Conservation (phyloP, 2,329 filamentous ascomycete species). For the Periconia macrospinosa region DNA sequence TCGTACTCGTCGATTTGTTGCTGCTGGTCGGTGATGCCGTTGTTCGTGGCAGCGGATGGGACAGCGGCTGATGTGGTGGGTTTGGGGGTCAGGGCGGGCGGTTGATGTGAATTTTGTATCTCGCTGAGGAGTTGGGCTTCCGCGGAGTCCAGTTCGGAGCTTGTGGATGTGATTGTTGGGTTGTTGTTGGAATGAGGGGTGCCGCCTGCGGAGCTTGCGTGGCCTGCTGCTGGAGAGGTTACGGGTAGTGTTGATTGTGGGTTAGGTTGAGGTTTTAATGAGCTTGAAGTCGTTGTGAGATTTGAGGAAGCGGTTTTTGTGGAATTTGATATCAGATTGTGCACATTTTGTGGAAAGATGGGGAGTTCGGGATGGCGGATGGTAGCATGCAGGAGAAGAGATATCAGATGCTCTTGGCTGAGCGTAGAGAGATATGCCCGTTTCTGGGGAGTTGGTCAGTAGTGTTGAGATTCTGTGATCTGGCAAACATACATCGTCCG, state of each 20-base stretch:
- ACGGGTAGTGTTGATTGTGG: conserved; percentile 8
- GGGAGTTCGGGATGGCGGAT: conserved; percentile 66
- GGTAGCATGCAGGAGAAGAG: conserved; percentile 64
- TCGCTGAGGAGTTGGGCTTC: conserved; percentile 39
- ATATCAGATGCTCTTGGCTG: conserved; percentile 63
- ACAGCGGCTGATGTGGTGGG: not conserved
- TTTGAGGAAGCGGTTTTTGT: conserved; percentile 14
- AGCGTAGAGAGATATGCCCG: conserved; percentile 65
- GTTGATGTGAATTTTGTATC: conserved; percentile 15
- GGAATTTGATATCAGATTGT: conserved; percentile 20
- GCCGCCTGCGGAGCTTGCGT: conserved; percentile 14
- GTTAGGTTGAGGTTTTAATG: conserved; percentile 13
- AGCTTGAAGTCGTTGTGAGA: conserved; percentile 10
- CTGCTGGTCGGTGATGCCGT: conserved; percentile 3
- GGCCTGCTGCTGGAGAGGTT: conserved; percentile 35
- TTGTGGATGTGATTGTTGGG: conserved; percentile 16
- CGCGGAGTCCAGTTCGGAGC: conserved; percentile 30
- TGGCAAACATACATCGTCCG: conserved; percentile 44
- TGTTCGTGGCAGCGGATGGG: not conserved
- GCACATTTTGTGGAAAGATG: conserved; percentile 57
- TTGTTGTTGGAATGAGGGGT: conserved; percentile 25
- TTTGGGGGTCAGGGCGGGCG: not conserved
- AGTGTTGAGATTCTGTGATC: not conserved
- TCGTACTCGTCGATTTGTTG: conserved; percentile 40
- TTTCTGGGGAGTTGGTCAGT: conserved; percentile 51